Conservation (phyloP, 495 filamentous ascomycete species). For the Xylaria telfairii region DNA sequence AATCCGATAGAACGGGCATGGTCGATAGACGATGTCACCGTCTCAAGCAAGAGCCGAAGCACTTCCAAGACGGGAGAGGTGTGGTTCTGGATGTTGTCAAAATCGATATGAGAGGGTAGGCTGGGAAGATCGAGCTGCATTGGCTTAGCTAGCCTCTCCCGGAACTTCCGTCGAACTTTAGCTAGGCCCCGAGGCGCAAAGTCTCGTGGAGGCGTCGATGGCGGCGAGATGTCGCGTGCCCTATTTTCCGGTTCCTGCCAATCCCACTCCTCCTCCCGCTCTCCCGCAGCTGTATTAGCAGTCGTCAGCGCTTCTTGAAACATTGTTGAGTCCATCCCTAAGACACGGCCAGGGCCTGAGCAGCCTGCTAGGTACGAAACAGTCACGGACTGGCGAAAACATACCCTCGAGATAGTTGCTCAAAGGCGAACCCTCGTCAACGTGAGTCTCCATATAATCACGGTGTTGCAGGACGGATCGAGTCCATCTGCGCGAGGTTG, state of each 20-base stretch:
- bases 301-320: conserved; percentile 48
- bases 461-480: conserved; percentile 41
- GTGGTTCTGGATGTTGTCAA: conserved; percentile 33
- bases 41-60: conserved; percentile 47
- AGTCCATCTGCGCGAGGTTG: conserved; percentile 42
- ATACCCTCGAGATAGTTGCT: conserved; percentile 92
- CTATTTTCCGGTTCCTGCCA: conserved; percentile 54
- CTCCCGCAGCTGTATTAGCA: conserved; percentile 38
- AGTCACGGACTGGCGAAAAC: conserved; percentile 25
- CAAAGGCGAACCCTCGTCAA: conserved; percentile 89
- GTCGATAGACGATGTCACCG: conserved; percentile 77
- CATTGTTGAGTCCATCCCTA: conserved; percentile 55
- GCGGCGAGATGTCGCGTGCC: conserved; percentile 51
- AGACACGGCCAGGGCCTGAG: conserved; percentile 56
- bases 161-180: conserved; percentile 68
- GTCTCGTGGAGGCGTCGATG: conserved; percentile 54
- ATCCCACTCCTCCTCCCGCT: conserved; percentile 43
- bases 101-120: conserved; percentile 29
- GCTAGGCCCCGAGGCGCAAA: conserved; percentile 81
- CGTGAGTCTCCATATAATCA: conserved; percentile 83
- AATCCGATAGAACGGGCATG: conserved; percentile 85
- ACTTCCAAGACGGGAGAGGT: conserved; percentile 34
- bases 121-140: conserved; percentile 62
- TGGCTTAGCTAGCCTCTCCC: conserved; percentile 67
- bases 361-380: conserved; percentile 28